Evolutionary conservation across 1,284 basidiomycete genomes (phyloP).

Genomic region (Tilletia caries): DNA sequence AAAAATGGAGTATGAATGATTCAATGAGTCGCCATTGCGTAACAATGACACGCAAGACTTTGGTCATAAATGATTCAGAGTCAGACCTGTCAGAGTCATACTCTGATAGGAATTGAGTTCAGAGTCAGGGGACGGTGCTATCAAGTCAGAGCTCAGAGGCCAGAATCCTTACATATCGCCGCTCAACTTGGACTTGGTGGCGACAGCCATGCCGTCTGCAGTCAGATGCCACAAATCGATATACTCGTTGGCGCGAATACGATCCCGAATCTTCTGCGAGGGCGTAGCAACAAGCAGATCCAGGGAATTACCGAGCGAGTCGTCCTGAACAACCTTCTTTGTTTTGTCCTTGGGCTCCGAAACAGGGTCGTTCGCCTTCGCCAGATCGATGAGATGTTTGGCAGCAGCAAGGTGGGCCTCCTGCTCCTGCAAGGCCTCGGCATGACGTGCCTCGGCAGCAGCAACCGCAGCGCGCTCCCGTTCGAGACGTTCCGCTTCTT

Average conservation of each 20-base stretch:
- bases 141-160: too few species aligned
- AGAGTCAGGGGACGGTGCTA: too few species aligned
- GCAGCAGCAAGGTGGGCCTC: neutral
- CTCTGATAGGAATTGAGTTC: too few species aligned
- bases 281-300: neutral
- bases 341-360: neutral
- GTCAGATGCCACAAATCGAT: neutral
- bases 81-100: too few species aligned
- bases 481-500: neutral
- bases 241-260: neutral
- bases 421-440: neutral
- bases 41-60: too few species aligned
- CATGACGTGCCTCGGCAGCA: neutral
- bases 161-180: too few species aligned
- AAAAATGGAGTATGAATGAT: too few species aligned
- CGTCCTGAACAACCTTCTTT: neutral
- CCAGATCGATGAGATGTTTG: neutral
- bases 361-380: neutral
- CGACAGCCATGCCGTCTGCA: neutral
- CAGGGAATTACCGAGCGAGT: neutral
- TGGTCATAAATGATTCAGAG: too few species aligned
- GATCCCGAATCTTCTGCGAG: neutral
- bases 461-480: neutral
- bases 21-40: too few species aligned
- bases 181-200: neutral